Evolutionary conservation across 495 filamentous ascomycete genomes (phyloP).

Genomic region (Aspergillus bridgeri): DNA sequence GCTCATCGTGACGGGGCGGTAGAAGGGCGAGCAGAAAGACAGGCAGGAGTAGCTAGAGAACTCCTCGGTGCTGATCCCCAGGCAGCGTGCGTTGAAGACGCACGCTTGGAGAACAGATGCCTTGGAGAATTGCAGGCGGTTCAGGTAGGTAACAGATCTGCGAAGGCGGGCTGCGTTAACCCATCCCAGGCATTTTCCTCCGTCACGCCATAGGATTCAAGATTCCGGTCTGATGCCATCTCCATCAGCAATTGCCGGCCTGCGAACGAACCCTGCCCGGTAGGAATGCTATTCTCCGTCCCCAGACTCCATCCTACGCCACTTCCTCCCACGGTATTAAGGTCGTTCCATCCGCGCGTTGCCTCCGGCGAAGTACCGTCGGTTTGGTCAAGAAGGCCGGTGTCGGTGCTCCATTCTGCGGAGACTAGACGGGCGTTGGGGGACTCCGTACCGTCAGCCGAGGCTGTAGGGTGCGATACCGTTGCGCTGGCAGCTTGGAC

Average conservation of each 20-base stretch:
- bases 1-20: constrained; percentile 19
- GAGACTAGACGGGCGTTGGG: neutral
- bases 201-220: no score
- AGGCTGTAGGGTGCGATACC: neutral
- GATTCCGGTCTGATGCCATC: constrained; percentile 17
- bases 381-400: neutral
- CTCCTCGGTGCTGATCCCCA: constrained; percentile 28
- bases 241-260: neutral
- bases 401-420: no score
- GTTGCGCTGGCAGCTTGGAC: neutral
- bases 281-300: neutral
- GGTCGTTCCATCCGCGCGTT: no score
- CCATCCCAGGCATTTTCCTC: neutral
- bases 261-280: no score
- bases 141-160: constrained; percentile 1
- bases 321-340: no score
- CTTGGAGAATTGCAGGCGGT: constrained; percentile 5
- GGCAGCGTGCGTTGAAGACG: constrained; percentile 33
- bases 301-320: no score
- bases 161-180: neutral
- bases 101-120: constrained; percentile 20
- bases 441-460: neutral
- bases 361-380: neutral
- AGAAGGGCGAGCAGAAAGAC: constrained; percentile 35
- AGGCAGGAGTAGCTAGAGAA: constrained; percentile 21